A percentile compares a stretch with the other conserved stretches of the same genome.
phyloP scores from a whole-genome alignment of 306 rosid genomes.

The Bauhinia variegata region DNA sequence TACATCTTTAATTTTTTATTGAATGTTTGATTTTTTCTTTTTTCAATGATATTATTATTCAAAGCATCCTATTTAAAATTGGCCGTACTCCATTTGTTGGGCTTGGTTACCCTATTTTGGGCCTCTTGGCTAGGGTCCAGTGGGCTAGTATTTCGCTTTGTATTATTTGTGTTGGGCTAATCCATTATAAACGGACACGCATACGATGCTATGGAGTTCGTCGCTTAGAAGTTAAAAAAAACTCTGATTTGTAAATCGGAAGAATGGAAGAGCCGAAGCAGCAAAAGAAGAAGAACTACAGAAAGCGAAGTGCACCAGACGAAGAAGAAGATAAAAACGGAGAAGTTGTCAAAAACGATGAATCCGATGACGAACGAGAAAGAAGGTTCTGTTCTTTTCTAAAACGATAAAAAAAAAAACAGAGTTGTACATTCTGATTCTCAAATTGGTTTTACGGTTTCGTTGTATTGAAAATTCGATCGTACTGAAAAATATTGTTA shows the following conservation, averaged over 20 bases:
- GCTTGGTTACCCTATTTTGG: too few relatives aligned
- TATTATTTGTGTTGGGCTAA: too few relatives aligned
- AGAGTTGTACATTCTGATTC: neutral
- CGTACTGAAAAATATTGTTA: neutral
- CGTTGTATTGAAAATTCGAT: neutral
- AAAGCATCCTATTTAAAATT: too few relatives aligned
- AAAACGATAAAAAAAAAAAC: neutral
- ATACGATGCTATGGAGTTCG: neutral
- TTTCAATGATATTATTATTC: too few relatives aligned
- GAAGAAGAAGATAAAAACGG: conserved; percentile 32
- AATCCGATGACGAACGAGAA: conserved; percentile 67
- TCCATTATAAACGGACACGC: neutral
- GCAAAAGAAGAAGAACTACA: conserved; percentile 62
- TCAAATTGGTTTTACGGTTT: conserved; percentile 24
- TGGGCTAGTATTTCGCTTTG: too few relatives aligned
- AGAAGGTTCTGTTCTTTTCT: conserved; percentile 52
- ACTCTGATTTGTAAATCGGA: too few relatives aligned
- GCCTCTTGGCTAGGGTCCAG: too few relatives aligned
- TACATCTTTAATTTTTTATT: too few relatives aligned
- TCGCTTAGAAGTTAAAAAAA: neutral
- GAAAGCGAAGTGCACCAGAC: conserved; percentile 56
- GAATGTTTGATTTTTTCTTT: too few relatives aligned
- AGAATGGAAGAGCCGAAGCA: conserved; percentile 45
- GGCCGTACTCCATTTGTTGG: too few relatives aligned
- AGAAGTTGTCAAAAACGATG: conserved; percentile 27